Evolutionary conservation across 306 rosid species (phyloP), one percentile per base, ranked within the genome.

Genomic region (Carpinus viminea): DNA sequence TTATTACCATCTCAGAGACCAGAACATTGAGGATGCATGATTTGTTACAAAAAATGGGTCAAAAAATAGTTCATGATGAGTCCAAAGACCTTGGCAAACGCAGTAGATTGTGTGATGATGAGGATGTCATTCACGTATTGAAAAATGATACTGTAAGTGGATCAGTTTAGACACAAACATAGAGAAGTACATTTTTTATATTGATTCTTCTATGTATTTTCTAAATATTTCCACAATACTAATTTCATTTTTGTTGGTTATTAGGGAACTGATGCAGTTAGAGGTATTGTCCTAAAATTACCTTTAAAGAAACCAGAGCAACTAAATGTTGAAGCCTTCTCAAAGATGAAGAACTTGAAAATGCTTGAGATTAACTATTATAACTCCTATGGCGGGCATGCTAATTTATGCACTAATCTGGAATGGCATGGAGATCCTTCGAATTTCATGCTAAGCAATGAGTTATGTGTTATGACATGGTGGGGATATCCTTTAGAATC

Each of bases 21-120:
- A n/a, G n/a, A n/a, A n/a, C n/a, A n/a, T 5, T 81, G 8, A 9
- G 64, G 62, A 76, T 72, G 85, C 85, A 81, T 31, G 85, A 76
- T 60, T 26, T 64, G 36, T 60, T 76, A 52, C 70, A 53, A 76
- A 69, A 76, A 8, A 81, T 81, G 84, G 84, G 77, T 24, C 75
- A 61, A 41, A 24, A 12, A 0, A 60, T 76, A 4, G 80, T 52
- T 72, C 48, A 0, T 34, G 61, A 76, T 26, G 74, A 81, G 28
- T 76, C 78, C 11, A 3, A 72, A 10, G 74, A 72, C 46, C 70
- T 26, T 15, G 61, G 70, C 10, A 16, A 60, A 52, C 8, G 74
- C 2, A 76, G 78, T 54, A 71, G 85, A 46, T 20, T 81, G 68
- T 76, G 81, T 78, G 46, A 74, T 9, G 43, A 1, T 3, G 56